Percentiles rank a stretch among this genome's conserved stretches.
Conservation (phyloP, 1,284 basidiomycete species). For the Fomitiporia mediterranea region DNA sequence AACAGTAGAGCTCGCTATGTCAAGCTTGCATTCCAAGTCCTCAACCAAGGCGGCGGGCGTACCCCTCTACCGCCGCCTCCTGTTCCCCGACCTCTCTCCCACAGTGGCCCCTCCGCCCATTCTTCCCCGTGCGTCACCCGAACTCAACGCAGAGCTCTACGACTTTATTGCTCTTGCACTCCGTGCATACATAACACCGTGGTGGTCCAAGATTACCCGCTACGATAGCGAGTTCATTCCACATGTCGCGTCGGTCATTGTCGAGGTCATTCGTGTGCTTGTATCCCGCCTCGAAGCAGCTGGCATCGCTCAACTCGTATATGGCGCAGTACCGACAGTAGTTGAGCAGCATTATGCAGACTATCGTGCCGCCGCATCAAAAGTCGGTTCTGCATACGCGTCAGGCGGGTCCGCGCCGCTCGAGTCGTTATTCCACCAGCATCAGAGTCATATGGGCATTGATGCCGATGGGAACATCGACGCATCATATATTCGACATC, state of each 20-base stretch:
- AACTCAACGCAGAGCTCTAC: slow-evolving; percentile 66
- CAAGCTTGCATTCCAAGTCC: slow-evolving; percentile 13
- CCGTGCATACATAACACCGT: slow-evolving; percentile 70
- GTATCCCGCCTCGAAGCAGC: slow-evolving; percentile 51
- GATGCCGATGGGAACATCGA: slow-evolving; percentile 57
- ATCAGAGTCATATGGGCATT: slow-evolving; percentile 77
- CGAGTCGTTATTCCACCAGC: slow-evolving; percentile 64
- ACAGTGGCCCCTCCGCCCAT: slow-evolving; percentile 48
- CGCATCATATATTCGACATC: slow-evolving; percentile 72
- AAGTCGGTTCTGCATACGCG: slow-evolving; percentile 64
- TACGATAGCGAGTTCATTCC: slow-evolving; percentile 80
- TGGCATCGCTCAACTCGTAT: slow-evolving; percentile 56
- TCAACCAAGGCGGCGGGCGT: slow-evolving; percentile 28
- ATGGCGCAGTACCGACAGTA: slow-evolving; percentile 55
- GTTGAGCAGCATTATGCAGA: slow-evolving; percentile 70
- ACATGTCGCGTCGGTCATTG: slow-evolving; percentile 58
- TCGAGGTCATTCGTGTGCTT: slow-evolving; percentile 52
- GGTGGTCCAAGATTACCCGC: slow-evolving; percentile 78
- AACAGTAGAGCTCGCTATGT: slow-evolving; percentile 3
- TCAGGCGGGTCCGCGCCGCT: slow-evolving; percentile 55
- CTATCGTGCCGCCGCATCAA: slow-evolving; percentile 60
- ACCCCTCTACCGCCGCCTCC: slow-evolving; percentile 58
- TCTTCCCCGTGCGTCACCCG: slow-evolving; percentile 41
- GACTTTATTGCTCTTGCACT: slow-evolving; percentile 74
- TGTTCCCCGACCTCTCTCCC: slow-evolving; percentile 55